A percentile compares a stretch with the other conserved stretches of the same genome.
phyloP scores from a whole-genome alignment of 305 asterid genomes.

The Coffea humblotiana region DNA sequence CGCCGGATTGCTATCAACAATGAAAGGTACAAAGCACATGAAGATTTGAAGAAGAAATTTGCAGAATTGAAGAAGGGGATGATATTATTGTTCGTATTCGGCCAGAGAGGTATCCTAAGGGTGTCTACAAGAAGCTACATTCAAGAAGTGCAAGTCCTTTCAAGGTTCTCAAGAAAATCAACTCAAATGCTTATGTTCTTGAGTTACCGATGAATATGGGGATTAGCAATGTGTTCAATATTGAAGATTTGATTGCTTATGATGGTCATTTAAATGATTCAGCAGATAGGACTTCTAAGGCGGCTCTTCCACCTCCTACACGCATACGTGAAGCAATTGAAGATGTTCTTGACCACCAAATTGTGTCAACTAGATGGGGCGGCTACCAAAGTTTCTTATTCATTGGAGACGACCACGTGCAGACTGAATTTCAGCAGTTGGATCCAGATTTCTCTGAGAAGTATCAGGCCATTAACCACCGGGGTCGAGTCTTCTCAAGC shows the following conservation, averaged over 20 bases:
- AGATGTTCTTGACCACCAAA: not conserved
- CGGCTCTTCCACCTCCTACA: not conserved
- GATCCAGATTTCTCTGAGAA: not conserved
- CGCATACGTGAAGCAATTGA: not conserved
- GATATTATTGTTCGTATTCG: slow-evolving; percentile 6
- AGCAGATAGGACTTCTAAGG: no score
- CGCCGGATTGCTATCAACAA: slow-evolving; percentile 6
- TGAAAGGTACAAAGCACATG: not conserved
- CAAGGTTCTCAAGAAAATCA: not conserved
- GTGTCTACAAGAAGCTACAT: not conserved
- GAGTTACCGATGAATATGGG: not conserved
- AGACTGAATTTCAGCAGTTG: not conserved
- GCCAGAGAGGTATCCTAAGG: not conserved
- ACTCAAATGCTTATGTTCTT: not conserved
- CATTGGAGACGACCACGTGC: not conserved
- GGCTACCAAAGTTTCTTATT: not conserved
- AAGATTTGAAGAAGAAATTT: slow-evolving; percentile 5
- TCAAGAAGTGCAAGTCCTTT: slow-evolving; percentile 11
- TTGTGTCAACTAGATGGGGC: not conserved
- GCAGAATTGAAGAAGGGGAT: slow-evolving; percentile 5
- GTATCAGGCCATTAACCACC: not conserved
- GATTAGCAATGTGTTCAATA: not conserved
- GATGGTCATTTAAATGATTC: no score
- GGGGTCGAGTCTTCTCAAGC: no score
- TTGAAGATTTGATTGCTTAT: not conserved